Percentiles rank a stretch among this genome's conserved stretches.
These are phyloP conservation scores for Acanthamoeba healyi DNA, from an alignment of 208 protist genomes.

Conservation along the genomic window DNA sequence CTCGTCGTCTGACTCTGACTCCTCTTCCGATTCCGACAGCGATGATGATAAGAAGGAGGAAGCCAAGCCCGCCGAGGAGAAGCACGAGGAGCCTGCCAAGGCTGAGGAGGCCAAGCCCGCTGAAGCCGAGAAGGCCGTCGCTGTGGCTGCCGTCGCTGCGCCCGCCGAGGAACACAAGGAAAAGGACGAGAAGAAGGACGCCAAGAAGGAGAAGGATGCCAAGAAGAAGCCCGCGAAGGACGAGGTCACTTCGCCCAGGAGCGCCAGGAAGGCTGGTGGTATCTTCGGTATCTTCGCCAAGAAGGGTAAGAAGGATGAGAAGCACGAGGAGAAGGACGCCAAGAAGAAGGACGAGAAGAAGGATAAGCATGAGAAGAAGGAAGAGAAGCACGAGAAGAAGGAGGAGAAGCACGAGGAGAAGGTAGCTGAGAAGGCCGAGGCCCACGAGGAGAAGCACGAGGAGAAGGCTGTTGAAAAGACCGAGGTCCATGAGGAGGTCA, in stretches of 20 bases:
- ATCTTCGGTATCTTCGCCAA: conserved; percentile 22
- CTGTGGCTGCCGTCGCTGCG: too few relatives aligned
- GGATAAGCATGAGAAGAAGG: background rate
- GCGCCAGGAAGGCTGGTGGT: background rate
- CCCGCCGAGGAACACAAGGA: conserved; percentile 3
- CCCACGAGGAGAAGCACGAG: background rate
- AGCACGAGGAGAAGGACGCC: conserved; percentile 26
- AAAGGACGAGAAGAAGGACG: background rate
- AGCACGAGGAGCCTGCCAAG: too few relatives aligned
- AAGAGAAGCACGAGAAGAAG: background rate
- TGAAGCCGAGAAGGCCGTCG: too few relatives aligned
- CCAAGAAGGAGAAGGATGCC: background rate
- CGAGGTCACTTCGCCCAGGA: background rate
- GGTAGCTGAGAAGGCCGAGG: background rate
- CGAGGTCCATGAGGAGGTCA: background rate
- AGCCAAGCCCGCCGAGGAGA: too few relatives aligned
- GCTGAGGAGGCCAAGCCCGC: too few relatives aligned
- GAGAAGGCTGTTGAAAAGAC: background rate
- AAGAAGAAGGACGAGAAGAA: background rate
- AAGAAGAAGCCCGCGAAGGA: background rate
- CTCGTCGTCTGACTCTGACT: too few relatives aligned
- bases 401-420: conserved; percentile 48
- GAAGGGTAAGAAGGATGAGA: conserved; percentile 46
- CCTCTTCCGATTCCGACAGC: too few relatives aligned
- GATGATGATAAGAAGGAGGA: background rate